Base-by-base conservation (phyloP, 73 alveolate genomes). In the Paramecium pentaurelia region DNA sequence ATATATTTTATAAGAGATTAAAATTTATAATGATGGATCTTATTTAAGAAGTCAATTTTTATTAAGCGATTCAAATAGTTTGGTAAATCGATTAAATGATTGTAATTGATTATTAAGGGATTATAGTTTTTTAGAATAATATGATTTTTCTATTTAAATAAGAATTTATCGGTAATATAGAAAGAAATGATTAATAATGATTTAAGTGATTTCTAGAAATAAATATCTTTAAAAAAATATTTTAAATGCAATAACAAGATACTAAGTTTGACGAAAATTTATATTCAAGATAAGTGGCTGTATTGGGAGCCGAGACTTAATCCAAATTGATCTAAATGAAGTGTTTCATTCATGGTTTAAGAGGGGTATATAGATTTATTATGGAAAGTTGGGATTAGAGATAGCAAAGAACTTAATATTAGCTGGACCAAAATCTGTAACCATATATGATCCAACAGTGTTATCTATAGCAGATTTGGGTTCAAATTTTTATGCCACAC, bases 341-440 rank as follows among this genome's bases (percentile, higher is more conserved):
- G 58, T 84, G 71, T 6, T 71, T 89, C 60, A 89, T 89, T 71
- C 59, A 89, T 89, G 94, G 94, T 16, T 44, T 89, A 20, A 49
- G 58, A 71, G 94, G 94, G 45, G 94, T 89, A 89, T 68, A 20
- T 42, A 22, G 30, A 80, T 51, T 37, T 40, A 54, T 37, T 37
- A 58, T 75, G 11, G 28, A 28, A 36, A 90, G 94, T 95, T 98
- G 88, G 99, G 99, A 42, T 97, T 96, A 6, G 99, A 97, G 92
- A 86, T 96, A 11, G 99, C 99, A 32, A 99, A 99, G 96, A 99
- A 99, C 87, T 93, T 99, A 60, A 98, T 98, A 77, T 95, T 99
- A 51, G 99, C 99, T 47, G 99, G 99, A 8, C 99, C 99, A 14
- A 94, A 93, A 38, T 58, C 98, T 40, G 99, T 98, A 47, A 95